Conservation (phyloP, 139 green algal genomes). For the Penium margaritaceum region DNA sequence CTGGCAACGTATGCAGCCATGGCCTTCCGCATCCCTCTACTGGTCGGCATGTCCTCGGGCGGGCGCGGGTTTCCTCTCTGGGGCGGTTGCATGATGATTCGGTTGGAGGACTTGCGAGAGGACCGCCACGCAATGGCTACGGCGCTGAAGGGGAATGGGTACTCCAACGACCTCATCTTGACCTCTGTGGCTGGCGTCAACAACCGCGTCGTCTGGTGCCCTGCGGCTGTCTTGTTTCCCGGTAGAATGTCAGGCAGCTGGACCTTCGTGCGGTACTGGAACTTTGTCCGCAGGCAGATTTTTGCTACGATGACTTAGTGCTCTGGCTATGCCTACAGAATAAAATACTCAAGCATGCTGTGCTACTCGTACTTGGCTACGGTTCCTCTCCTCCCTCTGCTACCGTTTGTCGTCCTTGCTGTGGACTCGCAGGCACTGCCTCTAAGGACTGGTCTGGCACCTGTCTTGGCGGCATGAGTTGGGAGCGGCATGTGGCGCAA, state of each 20-base stretch:
- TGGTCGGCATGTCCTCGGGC: constrained; percentile 33
- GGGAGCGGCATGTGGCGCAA: background rate
- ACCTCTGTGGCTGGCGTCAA: constrained; percentile 60
- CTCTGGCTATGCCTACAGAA: constrained; percentile 47
- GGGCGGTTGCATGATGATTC: constrained; percentile 81
- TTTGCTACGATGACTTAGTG: constrained; percentile 85
- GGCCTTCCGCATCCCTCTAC: constrained; percentile 34
- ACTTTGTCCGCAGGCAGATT: constrained; percentile 85
- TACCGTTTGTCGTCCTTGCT: background rate
- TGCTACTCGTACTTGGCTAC: constrained; percentile 56
- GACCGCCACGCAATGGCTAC: constrained; percentile 56
- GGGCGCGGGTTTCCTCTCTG: constrained; percentile 65
- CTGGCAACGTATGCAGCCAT: constrained; percentile 22
- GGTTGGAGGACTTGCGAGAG: constrained; percentile 48
- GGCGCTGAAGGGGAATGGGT: constrained; percentile 67
- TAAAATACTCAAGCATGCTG: constrained; percentile 60
- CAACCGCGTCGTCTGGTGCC: constrained; percentile 4
- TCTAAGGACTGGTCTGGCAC: too few relatives aligned
- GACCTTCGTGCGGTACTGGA: constrained; percentile 62
- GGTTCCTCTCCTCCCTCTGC: constrained; percentile 24
- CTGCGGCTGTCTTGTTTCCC: constrained; percentile 6
- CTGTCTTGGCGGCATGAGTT: too few relatives aligned
- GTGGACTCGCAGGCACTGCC: background rate
- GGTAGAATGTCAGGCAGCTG: constrained; percentile 20
- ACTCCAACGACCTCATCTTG: constrained; percentile 83